Percentiles rank a stretch among this genome's conserved stretches.
Evolutionary conservation across 2,329 filamentous ascomycete species (phyloP).

Genomic region (Mycosphaerella sp.): DNA sequence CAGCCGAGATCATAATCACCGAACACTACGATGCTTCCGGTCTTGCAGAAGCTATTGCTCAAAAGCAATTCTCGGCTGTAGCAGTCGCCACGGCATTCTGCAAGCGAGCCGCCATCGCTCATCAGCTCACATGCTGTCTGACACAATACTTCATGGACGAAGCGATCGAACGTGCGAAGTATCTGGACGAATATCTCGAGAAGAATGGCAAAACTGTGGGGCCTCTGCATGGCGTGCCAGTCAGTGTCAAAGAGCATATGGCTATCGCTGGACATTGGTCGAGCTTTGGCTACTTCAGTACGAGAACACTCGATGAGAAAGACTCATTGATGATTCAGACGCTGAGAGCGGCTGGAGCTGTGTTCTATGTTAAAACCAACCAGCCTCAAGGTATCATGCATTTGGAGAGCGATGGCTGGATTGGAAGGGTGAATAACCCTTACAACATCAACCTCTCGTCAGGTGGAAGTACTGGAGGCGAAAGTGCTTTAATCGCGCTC

Average conservation of each 20-base stretch:
- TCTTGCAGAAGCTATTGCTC: slow-evolving; percentile 13
- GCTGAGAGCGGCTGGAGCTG: slow-evolving; percentile 16
- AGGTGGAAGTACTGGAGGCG: slow-evolving; percentile 16
- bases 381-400: slow-evolving; percentile 20
- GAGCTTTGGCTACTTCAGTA: slow-evolving; percentile 13
- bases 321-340: slow-evolving; percentile 17
- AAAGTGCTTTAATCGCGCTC: slow-evolving; percentile 52
- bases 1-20: slow-evolving; percentile 16
- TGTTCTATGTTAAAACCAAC: slow-evolving; percentile 23
- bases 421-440: slow-evolving; percentile 15
- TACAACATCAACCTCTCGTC: slow-evolving; percentile 19
- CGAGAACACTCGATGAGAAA: slow-evolving; percentile 6
- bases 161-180: slow-evolving; percentile 16
- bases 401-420: slow-evolving; percentile 14
- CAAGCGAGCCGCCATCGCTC: slow-evolving; percentile 19
- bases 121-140: slow-evolving; percentile 21
- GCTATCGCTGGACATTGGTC: slow-evolving; percentile 13
- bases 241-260: slow-evolving; percentile 21
- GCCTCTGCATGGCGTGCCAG: slow-evolving; percentile 20
- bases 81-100: slow-evolving; percentile 18
- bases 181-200: slow-evolving; percentile 16
- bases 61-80: slow-evolving; percentile 12
- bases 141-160: slow-evolving; percentile 20
- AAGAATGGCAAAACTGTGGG: slow-evolving; percentile 16
- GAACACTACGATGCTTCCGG: slow-evolving; percentile 16